Percentiles rank a stretch among this genome's conserved stretches.
Evolutionary conservation across 163 green algal genomes (phyloP).

Genomic region (Botryococcus braunii): DNA sequence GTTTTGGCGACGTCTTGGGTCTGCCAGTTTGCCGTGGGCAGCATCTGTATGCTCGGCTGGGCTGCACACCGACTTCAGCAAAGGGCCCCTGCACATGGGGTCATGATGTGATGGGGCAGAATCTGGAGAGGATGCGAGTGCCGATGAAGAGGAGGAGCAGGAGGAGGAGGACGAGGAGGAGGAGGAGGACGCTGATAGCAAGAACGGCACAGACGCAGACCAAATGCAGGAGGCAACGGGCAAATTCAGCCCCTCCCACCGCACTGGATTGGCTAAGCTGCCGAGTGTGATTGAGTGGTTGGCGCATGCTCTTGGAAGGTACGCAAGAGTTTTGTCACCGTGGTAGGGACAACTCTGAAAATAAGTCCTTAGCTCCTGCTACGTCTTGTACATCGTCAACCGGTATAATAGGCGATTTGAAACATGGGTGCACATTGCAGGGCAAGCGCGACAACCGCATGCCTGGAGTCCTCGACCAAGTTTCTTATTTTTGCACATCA

Average conservation of each 20-base stretch:
- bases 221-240: not conserved
- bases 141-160: conserved; percentile 14
- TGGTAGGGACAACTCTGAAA: too few species aligned
- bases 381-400: too few species aligned
- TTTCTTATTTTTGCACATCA: conserved; percentile 96
- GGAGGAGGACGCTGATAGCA: conserved; percentile 5
- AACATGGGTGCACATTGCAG: too few species aligned
- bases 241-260: conserved; percentile 32
- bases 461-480: conserved; percentile 44
- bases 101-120: too few species aligned
- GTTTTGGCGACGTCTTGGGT: too few species aligned
- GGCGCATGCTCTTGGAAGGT: conserved; percentile 36
- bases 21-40: too few species aligned
- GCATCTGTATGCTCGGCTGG: not conserved
- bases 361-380: too few species aligned
- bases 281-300: conserved; percentile 76
- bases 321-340: too few species aligned
- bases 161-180: conserved; percentile 9
- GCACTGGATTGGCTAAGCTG: conserved; percentile 74
- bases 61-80: not conserved
- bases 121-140: not conserved
- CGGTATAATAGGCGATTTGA: too few species aligned
- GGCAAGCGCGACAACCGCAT: conserved; percentile 2
- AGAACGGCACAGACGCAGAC: not conserved
- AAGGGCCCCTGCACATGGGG: not conserved